Base-by-base conservation (phyloP, 768 basidiomycete genomes). In the Tylopilus subfusipes region DNA sequence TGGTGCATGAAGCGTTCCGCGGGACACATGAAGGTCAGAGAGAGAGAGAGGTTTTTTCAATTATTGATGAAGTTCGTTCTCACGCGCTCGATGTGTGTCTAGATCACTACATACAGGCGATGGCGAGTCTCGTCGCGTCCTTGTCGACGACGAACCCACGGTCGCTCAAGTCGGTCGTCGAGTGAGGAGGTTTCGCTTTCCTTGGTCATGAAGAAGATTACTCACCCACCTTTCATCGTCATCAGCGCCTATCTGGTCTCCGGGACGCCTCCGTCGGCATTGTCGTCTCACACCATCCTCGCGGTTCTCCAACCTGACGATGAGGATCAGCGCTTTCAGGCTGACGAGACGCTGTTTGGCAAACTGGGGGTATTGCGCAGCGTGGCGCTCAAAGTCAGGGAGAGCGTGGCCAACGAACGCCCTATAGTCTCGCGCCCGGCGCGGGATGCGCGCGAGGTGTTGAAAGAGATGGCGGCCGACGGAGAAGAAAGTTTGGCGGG, bases 1-100 rank as follows among this genome's bases (percentile, higher is more conserved):
- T 98, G 13, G 79, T 93, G 1, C 72, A 77, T 4, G 90, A 94
- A 52, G 84, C 90, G 1, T 96, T 96, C 75, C 78, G 82, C 42
- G 87, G 86, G 55, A 69, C 70, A 2, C 85, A 85, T 53, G 82
- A 84, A 58, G 90, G 89, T 90, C 56, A 9, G 39, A 0, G 5
- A 0, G 0, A 5, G 5, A 16, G n/a, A n/a, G n/a, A n/a, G n/a
- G n/a, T n/a, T n/a, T 11, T 22, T 21, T 8, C 1, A 1, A 13
- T 21, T 0, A 6, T 2, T 25, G n/a, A 22, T 5, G 22, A 34
- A 10, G 7, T 21, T 18, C n/a, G 38, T n/a, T 25, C 48, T 47
- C 14, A 56, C 18, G 16, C 33, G 46, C 18, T 8, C 0, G 22
- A 24, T 3, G 8, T 33, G 18, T 9, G 13, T 40, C 42, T 29